phyloP scores from a whole-genome alignment of 2,329 filamentous ascomycete genomes.

The Dothistroma pini region DNA sequence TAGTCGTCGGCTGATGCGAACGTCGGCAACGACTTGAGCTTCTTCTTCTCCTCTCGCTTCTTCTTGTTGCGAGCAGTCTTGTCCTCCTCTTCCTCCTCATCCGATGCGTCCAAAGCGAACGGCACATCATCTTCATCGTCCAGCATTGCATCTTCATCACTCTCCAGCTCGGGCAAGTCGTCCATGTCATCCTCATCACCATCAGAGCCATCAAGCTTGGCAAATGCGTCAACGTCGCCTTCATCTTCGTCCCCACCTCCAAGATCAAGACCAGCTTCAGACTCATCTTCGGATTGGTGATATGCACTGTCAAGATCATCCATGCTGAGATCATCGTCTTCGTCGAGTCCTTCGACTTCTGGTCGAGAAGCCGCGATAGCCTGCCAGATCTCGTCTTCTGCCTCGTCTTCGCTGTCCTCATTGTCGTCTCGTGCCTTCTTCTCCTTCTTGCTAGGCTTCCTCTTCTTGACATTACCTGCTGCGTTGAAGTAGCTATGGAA shows the following conservation, averaged over 20 bases:
- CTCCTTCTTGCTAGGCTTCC: constrained; percentile 55
- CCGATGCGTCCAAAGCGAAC: constrained; percentile 53
- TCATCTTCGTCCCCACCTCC: constrained; percentile 41
- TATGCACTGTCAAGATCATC: constrained; percentile 42
- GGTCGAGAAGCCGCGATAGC: constrained; percentile 78
- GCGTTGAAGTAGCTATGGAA: constrained; percentile 96
- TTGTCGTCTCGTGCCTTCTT: constrained; percentile 46
- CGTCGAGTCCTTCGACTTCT: constrained; percentile 64
- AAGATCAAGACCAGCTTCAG: constrained; percentile 48
- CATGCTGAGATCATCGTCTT: constrained; percentile 57
- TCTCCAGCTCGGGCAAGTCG: constrained; percentile 47
- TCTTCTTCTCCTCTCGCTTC: constrained; percentile 67
- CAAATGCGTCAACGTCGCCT: constrained; percentile 42
- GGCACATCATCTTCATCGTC: constrained; percentile 53
- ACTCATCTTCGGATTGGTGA: constrained; percentile 37
- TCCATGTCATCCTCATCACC: constrained; percentile 55
- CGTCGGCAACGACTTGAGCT: constrained; percentile 82
- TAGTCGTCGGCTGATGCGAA: constrained; percentile 96
- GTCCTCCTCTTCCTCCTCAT: constrained; percentile 43
- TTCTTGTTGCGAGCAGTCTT: constrained; percentile 38
- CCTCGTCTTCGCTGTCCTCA: constrained; percentile 41
- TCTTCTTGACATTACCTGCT: constrained; percentile 53
- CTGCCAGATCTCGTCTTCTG: constrained; percentile 79
- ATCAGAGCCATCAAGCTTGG: constrained; percentile 33
- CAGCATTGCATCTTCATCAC: constrained; percentile 40